These are phyloP conservation scores for Sequoiadendron giganteum DNA, from an alignment of 75 land plant genomes.

Conservation along the genomic window DNA sequence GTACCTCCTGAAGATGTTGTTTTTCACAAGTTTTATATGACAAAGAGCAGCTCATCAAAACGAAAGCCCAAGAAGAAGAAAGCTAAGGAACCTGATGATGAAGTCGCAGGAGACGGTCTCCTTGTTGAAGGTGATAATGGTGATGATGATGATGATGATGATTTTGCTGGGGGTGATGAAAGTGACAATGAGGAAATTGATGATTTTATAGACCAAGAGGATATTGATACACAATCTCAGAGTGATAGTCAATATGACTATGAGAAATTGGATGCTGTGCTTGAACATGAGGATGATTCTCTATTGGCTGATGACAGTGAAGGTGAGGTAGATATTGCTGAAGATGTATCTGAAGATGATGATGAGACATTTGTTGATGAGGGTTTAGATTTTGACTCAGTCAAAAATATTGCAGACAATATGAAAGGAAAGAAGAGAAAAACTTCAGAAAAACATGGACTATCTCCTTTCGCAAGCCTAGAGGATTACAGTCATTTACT, in stretches of 20 bases:
- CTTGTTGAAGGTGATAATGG: constrained; percentile 26
- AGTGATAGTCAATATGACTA: constrained; percentile 65
- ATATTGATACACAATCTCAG: constrained; percentile 12
- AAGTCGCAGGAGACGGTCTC: constrained; percentile 38
- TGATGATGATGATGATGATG: constrained; percentile 28
- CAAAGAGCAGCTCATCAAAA: constrained; percentile 62
- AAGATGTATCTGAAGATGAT: constrained; percentile 12
- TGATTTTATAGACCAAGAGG: constrained; percentile 51
- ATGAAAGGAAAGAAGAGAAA: constrained; percentile 32
- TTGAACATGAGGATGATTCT: constrained; percentile 54
- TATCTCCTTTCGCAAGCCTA: constrained; percentile 80
- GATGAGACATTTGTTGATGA: constrained; percentile 19
- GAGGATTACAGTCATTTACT: constrained; percentile 75
- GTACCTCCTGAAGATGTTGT: constrained; percentile 95
- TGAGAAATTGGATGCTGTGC: constrained; percentile 60
- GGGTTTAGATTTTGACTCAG: constrained; percentile 18
- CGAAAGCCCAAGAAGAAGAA: constrained; percentile 64
- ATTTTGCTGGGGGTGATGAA: constrained; percentile 51
- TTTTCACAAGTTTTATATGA: constrained; percentile 85
- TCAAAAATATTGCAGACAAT: constrained; percentile 12
- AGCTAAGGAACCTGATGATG: constrained; percentile 46
- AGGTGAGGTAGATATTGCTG: constrained; percentile 23
- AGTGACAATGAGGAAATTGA: constrained; percentile 93
- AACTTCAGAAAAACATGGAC: constrained; percentile 17
- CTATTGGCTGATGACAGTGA: constrained; percentile 45